Conservation (phyloP, 495 filamentous ascomycete species). For the Penicillium herquei region DNA sequence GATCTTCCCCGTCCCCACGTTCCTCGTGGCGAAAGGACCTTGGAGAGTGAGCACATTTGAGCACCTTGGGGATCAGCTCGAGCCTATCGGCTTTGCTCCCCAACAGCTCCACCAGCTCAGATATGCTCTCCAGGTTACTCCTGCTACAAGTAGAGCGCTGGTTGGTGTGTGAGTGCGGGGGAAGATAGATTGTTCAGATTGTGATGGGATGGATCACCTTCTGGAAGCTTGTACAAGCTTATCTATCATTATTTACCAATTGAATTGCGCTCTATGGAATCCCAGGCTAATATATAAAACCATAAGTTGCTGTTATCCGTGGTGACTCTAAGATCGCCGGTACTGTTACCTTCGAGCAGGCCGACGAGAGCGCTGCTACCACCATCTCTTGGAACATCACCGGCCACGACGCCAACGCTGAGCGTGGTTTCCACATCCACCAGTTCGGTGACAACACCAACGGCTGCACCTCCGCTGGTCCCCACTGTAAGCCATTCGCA, state of each 20-base stretch:
- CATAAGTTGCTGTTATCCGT: conserved; percentile 86
- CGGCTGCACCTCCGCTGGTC: conserved; percentile 95
- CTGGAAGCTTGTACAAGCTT: neutral
- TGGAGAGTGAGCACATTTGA: conserved; percentile 54
- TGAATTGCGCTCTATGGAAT: neutral
- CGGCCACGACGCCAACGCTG: conserved; percentile 88
- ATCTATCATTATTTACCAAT: neutral
- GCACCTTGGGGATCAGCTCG: conserved; percentile 42
- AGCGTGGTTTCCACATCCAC: conserved; percentile 97
- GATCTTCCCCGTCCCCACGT: conserved; percentile 29
- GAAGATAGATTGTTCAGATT: too few species aligned
- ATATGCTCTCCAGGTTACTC: neutral
- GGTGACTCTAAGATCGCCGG: conserved; percentile 93
- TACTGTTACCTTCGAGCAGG: conserved; percentile 93
- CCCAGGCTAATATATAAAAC: conserved; percentile 1
- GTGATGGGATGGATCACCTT: too few species aligned
- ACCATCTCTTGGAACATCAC: conserved; percentile 89
- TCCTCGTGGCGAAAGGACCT: conserved; percentile 35
- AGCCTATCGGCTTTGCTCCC: conserved; percentile 35
- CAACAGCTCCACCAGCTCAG: conserved; percentile 2
- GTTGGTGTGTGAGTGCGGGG: conserved; percentile 7
- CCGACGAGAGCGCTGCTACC: conserved; percentile 72
- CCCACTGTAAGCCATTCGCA: conserved; percentile 70
- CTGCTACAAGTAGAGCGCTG: neutral
- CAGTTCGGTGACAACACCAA: conserved; percentile 99